Base-by-base conservation (phyloP, 2,329 filamentous ascomycete genomes). In the Cladosporium austrohemisphaericum region DNA sequence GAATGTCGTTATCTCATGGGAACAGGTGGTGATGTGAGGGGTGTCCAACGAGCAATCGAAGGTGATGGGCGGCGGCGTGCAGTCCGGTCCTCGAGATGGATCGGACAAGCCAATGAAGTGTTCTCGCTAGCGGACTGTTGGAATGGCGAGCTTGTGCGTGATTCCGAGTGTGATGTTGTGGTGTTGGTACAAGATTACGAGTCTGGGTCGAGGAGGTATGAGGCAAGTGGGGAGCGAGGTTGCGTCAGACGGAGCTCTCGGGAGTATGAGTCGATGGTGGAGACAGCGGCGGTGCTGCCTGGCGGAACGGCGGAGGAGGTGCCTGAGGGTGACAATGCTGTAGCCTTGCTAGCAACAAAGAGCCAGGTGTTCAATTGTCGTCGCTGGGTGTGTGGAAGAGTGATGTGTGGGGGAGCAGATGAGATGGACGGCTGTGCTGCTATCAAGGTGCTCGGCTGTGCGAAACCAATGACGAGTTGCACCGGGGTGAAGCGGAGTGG, bases 1-100 rank as follows among this genome's bases (percentile, higher is more conserved):
- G 68, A 71, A 62, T 68, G 69, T 71, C 58, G 59, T 68, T 63
- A 64, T 63, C 51, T 69, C 70, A 72, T 60, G 49, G 40, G 56
- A 57, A 57, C 53, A 57, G 50, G 23, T 45, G 41, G 43, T 41
- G 49, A 52, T 49, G 44, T 49, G 43, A 33, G 28, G 52, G 50
- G 48, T 41, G 48, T 57, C 49, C 50, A 57, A 54, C 55, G 45
- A 49, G 33, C 11, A 36, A 31, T 32, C 32, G 49, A 40, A 18
- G 35, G 41, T 32, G 38, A 26, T 40, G 20, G 38, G 32, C 19
- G 29, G 32, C 18, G 41, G 25, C 31, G 31, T 38, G 25, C 43
- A 47, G 43, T 47, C 32, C 43, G 43, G 32, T 37, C 43, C 43
- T 20, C 20, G 23, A 33, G 23, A 6, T 28, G 43, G 43, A 47